Conservation (phyloP, 2,329 filamentous ascomycete species). For the Dactylellina haptotyla region DNA sequence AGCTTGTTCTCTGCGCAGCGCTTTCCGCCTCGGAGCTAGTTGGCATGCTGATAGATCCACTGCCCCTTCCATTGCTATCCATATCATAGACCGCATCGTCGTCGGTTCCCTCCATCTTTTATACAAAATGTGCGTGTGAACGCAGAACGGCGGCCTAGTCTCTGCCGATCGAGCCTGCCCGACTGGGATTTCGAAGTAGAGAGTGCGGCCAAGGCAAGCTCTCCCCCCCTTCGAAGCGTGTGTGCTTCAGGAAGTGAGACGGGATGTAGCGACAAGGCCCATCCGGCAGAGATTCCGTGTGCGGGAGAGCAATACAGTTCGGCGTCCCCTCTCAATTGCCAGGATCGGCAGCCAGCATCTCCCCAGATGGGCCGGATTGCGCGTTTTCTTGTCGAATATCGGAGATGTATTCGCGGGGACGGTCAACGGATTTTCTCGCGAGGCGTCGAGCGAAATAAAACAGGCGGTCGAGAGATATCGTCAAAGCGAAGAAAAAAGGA, state of each 20-base stretch:
- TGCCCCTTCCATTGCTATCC: constrained; percentile 48
- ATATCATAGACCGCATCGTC: constrained; percentile 49
- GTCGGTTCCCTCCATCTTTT: constrained; percentile 47
- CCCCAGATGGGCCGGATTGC: constrained; percentile 34
- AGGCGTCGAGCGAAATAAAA: constrained; percentile 13
- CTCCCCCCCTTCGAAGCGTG: constrained; percentile 17
- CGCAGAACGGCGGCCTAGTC: constrained; percentile 21
- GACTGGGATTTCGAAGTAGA: constrained; percentile 26
- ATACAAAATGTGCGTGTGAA: constrained; percentile 28
- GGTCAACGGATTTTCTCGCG: neutral
- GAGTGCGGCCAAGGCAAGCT: constrained; percentile 15
- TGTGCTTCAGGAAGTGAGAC: constrained; percentile 43
- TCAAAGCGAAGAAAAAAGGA: neutral
- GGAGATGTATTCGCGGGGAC: neutral
- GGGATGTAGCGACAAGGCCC: constrained; percentile 53
- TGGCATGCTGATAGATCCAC: constrained; percentile 44
- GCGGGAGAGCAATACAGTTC: constrained; percentile 46
- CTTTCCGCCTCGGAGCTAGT: constrained; percentile 37
- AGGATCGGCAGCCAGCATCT: constrained; percentile 51
- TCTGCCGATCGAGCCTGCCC: constrained; percentile 17
- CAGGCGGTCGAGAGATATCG: constrained; percentile 5
- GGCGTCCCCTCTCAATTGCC: constrained; percentile 45
- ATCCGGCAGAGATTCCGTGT: constrained; percentile 54
- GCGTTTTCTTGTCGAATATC: constrained; percentile 30
- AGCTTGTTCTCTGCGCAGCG: constrained; percentile 40